Conservation (phyloP, 345 rosid genomes). For the Salix arbutifolia region DNA sequence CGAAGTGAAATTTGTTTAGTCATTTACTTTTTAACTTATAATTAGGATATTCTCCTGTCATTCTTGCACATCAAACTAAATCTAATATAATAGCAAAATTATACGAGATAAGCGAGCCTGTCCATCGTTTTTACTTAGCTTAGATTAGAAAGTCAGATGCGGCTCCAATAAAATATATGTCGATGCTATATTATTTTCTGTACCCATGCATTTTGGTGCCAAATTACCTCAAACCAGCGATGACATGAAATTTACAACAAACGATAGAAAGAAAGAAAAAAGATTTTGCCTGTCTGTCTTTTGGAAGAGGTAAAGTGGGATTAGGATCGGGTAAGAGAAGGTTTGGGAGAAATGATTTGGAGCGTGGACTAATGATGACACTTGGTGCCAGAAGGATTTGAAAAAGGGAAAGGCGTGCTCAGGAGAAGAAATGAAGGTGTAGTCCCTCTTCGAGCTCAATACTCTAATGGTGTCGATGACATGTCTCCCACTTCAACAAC, state of each 20-base stretch:
- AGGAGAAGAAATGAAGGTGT: constrained; percentile 16
- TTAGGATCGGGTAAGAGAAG: constrained; percentile 5
- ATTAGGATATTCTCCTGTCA: no score
- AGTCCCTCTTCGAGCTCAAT: constrained; percentile 2
- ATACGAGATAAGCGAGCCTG: no score
- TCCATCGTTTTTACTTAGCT: no score
- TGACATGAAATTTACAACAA: not conserved
- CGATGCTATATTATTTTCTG: no score
- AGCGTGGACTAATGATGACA: constrained; percentile 46
- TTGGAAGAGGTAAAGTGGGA: not conserved
- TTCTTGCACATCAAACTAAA: no score
- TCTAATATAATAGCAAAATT: no score
- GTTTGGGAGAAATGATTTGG: constrained; percentile 49
- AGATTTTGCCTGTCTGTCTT: not conserved
- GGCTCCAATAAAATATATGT: no score
- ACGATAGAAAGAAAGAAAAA: no score
- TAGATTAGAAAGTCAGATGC: no score
- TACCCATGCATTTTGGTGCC: not conserved
- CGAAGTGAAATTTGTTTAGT: no score
- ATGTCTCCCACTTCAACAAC: constrained; percentile 47
- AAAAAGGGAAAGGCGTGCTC: constrained; percentile 36
- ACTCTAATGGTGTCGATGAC: constrained; percentile 24
- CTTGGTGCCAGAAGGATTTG: constrained; percentile 11
- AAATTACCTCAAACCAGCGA: not conserved
- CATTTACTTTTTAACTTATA: no score